Percentiles rank a stretch among this genome's conserved stretches.
phyloP scores from a whole-genome alignment of 2,329 filamentous ascomycete genomes.

The Daldinia sp. region DNA sequence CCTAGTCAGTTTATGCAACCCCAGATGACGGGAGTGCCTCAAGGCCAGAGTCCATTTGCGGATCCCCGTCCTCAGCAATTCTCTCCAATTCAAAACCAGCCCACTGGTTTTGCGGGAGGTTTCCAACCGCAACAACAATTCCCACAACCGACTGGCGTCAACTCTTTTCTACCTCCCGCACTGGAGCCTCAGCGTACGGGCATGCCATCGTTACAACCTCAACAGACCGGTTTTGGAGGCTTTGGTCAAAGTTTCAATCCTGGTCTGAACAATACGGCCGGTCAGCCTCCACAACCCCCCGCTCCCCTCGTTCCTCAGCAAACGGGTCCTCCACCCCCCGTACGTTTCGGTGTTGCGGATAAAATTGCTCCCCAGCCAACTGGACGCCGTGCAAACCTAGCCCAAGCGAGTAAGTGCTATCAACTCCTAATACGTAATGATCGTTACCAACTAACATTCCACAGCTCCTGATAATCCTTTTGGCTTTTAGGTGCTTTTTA shows the following conservation, averaged over 20 bases:
- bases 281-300: slow-evolving; percentile 61
- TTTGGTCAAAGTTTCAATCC: slow-evolving; percentile 54
- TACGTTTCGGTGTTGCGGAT: slow-evolving; percentile 87
- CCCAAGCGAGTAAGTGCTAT: slow-evolving; percentile 88
- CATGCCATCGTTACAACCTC: slow-evolving; percentile 52
- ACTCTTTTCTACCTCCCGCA: slow-evolving; percentile 65
- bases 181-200: slow-evolving; percentile 68
- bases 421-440: slow-evolving; percentile 14
- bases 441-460: slow-evolving; percentile 27
- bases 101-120: slow-evolving; percentile 65
- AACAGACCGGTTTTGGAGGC: slow-evolving; percentile 59
- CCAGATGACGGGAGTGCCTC: slow-evolving; percentile 51
- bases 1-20: slow-evolving; percentile 56
- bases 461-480: slow-evolving; percentile 63
- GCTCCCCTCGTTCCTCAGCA: slow-evolving; percentile 77
- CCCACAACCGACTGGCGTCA: slow-evolving; percentile 63
- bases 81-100: slow-evolving; percentile 64
- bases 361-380: slow-evolving; percentile 87
- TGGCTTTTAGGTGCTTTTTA: slow-evolving; percentile 51
- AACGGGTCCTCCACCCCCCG: slow-evolving; percentile 85
- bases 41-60: slow-evolving; percentile 53
- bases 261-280: slow-evolving; percentile 60
- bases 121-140: slow-evolving; percentile 49
- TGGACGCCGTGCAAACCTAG: slow-evolving; percentile 86
- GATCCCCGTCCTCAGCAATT: slow-evolving; percentile 55